Percentiles rank a stretch among this genome's conserved stretches.
Evolutionary conservation across 208 protist species (phyloP).

Genomic region (Spongospora subterranea): DNA sequence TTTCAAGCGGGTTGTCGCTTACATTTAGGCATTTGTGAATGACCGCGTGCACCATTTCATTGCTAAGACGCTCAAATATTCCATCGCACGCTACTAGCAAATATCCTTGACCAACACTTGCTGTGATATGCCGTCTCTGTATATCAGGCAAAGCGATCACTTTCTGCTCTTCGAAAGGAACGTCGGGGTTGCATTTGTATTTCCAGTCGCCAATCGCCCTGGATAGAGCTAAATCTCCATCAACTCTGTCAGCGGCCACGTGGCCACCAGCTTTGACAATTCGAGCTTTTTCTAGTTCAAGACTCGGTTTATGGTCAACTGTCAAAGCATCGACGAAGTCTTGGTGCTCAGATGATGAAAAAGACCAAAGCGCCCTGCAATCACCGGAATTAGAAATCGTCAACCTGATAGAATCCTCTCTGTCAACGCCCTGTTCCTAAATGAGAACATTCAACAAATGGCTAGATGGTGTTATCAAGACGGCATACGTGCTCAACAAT

Average conservation of each 20-base stretch:
- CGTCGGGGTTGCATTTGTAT: conserved; percentile 58
- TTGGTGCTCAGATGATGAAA: background rate
- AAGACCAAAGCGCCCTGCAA: conserved; percentile 5
- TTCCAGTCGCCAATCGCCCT: conserved; percentile 64
- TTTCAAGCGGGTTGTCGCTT: background rate
- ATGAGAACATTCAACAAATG: no score
- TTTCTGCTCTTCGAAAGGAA: conserved; percentile 58
- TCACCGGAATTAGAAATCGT: conserved; percentile 31
- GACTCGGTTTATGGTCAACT: background rate
- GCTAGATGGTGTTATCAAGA: background rate
- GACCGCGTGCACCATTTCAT: background rate
- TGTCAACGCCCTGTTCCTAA: no score
- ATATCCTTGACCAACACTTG: background rate
- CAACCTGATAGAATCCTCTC: background rate
- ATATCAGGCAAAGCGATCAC: conserved; percentile 35
- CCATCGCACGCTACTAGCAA: conserved; percentile 36
- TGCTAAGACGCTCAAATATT: background rate
- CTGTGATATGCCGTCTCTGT: background rate
- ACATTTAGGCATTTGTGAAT: background rate
- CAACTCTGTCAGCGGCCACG: conserved; percentile 48
- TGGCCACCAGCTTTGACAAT: conserved; percentile 29
- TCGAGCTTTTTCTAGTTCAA: background rate
- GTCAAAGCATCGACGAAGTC: background rate
- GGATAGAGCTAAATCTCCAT: conserved; percentile 61
- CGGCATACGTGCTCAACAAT: background rate